phyloP scores from a whole-genome alignment of 495 filamentous ascomycete genomes.

The Podospora conica region DNA sequence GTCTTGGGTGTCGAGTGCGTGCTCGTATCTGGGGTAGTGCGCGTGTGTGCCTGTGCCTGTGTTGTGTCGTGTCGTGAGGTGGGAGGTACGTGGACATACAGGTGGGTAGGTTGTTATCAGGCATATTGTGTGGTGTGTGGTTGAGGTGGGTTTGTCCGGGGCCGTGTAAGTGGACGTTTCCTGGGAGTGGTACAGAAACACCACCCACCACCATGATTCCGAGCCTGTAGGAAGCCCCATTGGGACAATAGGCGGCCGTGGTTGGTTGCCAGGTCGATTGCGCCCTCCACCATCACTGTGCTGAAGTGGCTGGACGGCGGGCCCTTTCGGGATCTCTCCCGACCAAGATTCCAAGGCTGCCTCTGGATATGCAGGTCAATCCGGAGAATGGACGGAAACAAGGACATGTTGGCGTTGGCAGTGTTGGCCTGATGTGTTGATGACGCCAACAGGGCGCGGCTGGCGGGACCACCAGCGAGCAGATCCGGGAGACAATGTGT shows the following conservation, averaged over 20 bases:
- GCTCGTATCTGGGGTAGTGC: not conserved
- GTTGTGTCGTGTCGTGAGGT: not conserved
- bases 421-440: not conserved
- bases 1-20: not conserved
- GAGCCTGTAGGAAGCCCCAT: not conserved
- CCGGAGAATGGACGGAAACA: not conserved
- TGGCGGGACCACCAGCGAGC: constrained; percentile 4
- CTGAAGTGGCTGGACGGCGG: not conserved
- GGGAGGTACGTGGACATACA: not conserved
- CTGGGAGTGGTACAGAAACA: constrained; percentile 10
- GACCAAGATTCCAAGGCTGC: constrained; percentile 6
- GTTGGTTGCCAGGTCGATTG: not conserved
- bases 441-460: constrained; percentile 2
- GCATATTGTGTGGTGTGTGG: not conserved
- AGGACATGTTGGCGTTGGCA: not conserved
- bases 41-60: not conserved
- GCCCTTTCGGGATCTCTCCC: not conserved
- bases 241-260: not conserved
- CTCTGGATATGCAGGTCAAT: not conserved
- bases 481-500: not conserved
- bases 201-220: not conserved
- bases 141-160: not conserved
- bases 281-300: not conserved
- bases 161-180: constrained; percentile 1
- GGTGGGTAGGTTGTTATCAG: not conserved